Base-by-base conservation (phyloP, 495 filamentous ascomycete species). In the Cercophora sp. region DNA sequence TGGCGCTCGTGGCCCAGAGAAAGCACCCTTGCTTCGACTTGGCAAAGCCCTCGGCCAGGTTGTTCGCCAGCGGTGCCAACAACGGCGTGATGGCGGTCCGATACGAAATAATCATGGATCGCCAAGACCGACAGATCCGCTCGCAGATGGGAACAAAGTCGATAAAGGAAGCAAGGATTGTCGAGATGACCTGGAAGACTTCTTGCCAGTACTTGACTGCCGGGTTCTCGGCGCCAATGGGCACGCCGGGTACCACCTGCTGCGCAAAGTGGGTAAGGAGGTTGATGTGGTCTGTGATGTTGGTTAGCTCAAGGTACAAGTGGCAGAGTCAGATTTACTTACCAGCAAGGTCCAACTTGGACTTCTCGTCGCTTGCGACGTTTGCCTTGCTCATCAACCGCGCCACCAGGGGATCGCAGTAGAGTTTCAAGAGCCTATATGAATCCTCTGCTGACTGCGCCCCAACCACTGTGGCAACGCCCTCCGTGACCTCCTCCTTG, bases 121-220 rank as follows among this genome's bases (percentile, higher is more conserved):
- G 81, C 88, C 90, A 99, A 74, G 88, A 96, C 42, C 93, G 81
- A 68, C 91, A 96, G 18, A 99, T 80, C 15, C 91, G 81, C 73
- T 99, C 93, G 56, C 92, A 84, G 49, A 99, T 94, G 5, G 93
- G 93, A 2, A 84, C 70, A 52, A 87, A 95, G 51, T 80, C 73
- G 52, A 86, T 81, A 68, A 96, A 97, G 67, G 83, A 90, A 60
- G 91, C 84, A 34, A 88, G 80, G 52, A 99, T 87, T 4, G 83
- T 86, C 11, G 87, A 79, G 59, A 97, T 75, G 37, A 96, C 79
- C 4, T 88, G 89, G 67, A 96, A 85, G 27, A 97, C 87, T 63
- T 96, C 90, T 54, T 90, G 80, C 76, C 92, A 96, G 68, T 97
- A 99, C 61, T 90, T 91, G 29, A 99, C 91, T 0, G 89, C 92